Evolutionary conservation across 305 asterid genomes (phyloP).

Genomic region (Ruellia speciosa): DNA sequence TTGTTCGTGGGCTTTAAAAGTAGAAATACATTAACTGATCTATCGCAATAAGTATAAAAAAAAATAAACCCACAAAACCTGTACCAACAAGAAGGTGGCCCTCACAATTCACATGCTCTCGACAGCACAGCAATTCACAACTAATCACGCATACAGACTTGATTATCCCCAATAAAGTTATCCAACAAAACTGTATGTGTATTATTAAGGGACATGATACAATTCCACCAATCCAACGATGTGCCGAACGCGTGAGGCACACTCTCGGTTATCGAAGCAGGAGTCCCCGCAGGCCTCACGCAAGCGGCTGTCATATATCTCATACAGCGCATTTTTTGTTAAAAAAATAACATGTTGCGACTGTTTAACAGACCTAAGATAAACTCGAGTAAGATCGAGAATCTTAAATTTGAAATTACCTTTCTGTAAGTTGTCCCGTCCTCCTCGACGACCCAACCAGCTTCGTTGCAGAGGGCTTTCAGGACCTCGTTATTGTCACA

Average conservation of each 20-base stretch:
- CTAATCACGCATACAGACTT: constrained; percentile 22
- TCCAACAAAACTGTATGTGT: neutral
- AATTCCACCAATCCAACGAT: constrained; percentile 26
- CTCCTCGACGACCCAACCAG: constrained; percentile 91
- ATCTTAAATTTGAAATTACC: constrained; percentile 30
- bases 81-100: constrained; percentile 2
- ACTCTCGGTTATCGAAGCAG: constrained; percentile 10
- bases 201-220: constrained; percentile 13
- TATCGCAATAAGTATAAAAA: neutral
- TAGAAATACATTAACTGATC: neutral
- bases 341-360: constrained; percentile 4
- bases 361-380: neutral
- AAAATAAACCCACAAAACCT: neutral
- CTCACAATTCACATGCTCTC: constrained; percentile 30
- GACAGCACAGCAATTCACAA: constrained; percentile 24
- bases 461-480: constrained; percentile 88
- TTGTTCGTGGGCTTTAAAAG: neutral
- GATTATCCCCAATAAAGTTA: constrained; percentile 11
- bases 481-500: constrained; percentile 91
- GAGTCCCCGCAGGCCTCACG: constrained; percentile 13
- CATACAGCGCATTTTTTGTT: constrained; percentile 27
- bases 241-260: constrained; percentile 38
- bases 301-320: constrained; percentile 25
- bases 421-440: constrained; percentile 90
- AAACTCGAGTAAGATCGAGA: neutral